Percentiles rank a stretch among this genome's conserved stretches.
Conservation (phyloP, 306 rosid species). For the Cicer cuneatum region DNA sequence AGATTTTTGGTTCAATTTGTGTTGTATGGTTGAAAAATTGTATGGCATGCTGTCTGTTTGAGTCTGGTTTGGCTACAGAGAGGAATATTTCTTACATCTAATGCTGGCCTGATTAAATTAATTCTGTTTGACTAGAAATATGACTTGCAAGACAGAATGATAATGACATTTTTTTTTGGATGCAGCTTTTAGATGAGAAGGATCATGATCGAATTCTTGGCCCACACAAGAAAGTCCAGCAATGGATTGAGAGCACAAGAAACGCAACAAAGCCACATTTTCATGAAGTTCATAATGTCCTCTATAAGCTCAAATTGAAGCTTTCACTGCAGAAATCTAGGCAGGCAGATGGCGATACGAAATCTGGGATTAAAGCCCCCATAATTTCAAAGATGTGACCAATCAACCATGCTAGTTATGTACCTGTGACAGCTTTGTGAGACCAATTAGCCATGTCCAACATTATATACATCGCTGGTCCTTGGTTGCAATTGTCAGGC, state of each 20-base stretch:
- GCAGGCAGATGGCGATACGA: conserved; percentile 37
- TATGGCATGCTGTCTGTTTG: neutral
- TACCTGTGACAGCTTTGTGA: conserved; percentile 16
- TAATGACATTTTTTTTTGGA: conserved; percentile 7
- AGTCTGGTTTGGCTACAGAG: conserved; percentile 9
- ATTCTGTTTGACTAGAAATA: conserved; percentile 14
- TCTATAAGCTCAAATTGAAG: conserved; percentile 56
- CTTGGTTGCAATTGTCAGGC: conserved; percentile 29
- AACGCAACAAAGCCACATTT: conserved; percentile 82
- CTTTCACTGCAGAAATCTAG: conserved; percentile 49
- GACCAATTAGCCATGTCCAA: neutral
- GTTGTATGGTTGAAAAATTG: conserved; percentile 30
- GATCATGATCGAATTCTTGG: conserved; percentile 68
- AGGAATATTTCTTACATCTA: neutral
- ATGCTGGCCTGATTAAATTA: conserved; percentile 7
- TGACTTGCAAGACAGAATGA: conserved; percentile 27
- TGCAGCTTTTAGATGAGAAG: conserved; percentile 75
- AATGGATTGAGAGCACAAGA: conserved; percentile 81
- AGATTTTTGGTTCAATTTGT: conserved; percentile 36
- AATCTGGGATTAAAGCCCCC: conserved; percentile 42
- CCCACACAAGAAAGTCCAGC: conserved; percentile 79
- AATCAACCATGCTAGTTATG: conserved; percentile 14
- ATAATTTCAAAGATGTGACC: conserved; percentile 67
- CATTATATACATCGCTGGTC: neutral
- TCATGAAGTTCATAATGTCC: conserved; percentile 71